These are phyloP conservation scores for Leccinum pallidistipes DNA, from an alignment of 1,284 basidiomycete genomes.

Conservation along the genomic window DNA sequence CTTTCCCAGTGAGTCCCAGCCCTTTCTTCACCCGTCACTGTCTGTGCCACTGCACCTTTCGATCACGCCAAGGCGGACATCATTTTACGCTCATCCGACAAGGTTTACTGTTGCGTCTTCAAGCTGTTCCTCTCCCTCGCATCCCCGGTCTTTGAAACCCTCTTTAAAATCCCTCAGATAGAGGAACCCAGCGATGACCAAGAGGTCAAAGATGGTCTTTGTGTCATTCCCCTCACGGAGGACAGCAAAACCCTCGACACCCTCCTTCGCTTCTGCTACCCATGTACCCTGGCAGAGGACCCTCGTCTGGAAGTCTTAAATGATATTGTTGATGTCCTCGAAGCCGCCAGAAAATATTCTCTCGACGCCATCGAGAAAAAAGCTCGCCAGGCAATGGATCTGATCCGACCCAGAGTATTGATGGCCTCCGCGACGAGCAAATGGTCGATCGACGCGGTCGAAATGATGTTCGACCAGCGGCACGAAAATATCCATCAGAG, in stretches of 20 bases:
- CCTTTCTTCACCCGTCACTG: too few relatives aligned
- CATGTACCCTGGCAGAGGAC: constrained; percentile 24
- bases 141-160: constrained; percentile 38
- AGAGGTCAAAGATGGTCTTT: constrained; percentile 14
- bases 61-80: constrained; percentile 31
- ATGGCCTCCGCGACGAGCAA: constrained; percentile 93
- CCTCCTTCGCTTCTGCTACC: constrained; percentile 33
- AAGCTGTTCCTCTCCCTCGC: constrained; percentile 36
- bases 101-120: constrained; percentile 30
- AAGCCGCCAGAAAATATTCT: constrained; percentile 22
- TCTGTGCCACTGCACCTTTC: constrained; percentile 16
- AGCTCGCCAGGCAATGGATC: constrained; percentile 10
- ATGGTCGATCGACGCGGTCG: constrained; percentile 78
- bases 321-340: constrained; percentile 18
- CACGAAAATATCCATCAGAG: constrained; percentile 82
- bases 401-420: constrained; percentile 68
- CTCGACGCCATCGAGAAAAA: constrained; percentile 21
- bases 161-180: constrained; percentile 37
- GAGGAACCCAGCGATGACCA: not conserved
- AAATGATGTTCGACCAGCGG: constrained; percentile 81
- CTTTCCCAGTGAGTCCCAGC: not conserved
- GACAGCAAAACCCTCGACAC: constrained; percentile 23
- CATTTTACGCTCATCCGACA: constrained; percentile 37
- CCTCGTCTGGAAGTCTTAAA: constrained; percentile 15
- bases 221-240: constrained; percentile 29